Conservation (phyloP, 108 stramenopile genomes). For the Pelagomonas calceolata region DNA sequence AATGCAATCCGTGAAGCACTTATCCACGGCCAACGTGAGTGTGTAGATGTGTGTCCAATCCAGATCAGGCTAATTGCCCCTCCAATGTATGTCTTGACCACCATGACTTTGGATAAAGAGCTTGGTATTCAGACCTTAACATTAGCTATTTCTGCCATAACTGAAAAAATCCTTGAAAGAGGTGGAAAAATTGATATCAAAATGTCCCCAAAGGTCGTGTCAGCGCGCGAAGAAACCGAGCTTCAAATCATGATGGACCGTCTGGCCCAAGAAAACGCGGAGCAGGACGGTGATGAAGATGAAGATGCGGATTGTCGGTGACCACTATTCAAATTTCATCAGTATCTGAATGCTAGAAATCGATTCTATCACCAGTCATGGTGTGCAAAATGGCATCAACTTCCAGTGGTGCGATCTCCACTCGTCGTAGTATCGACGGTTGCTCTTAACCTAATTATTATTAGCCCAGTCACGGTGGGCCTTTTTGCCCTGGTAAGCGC, state of each 20-base stretch:
- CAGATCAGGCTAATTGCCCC: conserved; percentile 94
- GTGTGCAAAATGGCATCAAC: too few species aligned
- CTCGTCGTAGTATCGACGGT: too few species aligned
- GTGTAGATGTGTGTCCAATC: conserved; percentile 63
- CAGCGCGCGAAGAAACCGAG: conserved; percentile 91
- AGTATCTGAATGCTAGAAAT: too few species aligned
- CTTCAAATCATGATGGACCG: conserved; percentile 94
- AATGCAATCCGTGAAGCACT: conserved; percentile 94
- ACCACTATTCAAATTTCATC: neutral
- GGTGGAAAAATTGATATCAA: conserved; percentile 95
- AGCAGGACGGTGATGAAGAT: conserved; percentile 95
- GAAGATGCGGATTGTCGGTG: conserved; percentile 24
- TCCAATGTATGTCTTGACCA: conserved; percentile 84
- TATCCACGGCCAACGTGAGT: conserved; percentile 76
- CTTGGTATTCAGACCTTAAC: conserved; percentile 79
- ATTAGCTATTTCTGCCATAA: conserved; percentile 71
- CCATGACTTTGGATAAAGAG: conserved; percentile 91
- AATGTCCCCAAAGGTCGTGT: conserved; percentile 96
- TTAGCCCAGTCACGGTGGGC: too few species aligned
- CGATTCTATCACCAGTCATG: too few species aligned
- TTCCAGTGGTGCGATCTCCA: too few species aligned
- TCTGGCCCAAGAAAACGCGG: conserved; percentile 85
- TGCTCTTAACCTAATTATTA: too few species aligned
- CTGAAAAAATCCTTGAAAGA: conserved; percentile 62
- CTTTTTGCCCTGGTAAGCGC: too few species aligned